Percentiles rank a stretch among this genome's conserved stretches.
Evolutionary conservation across 805 yeast species (phyloP).

Genomic region (Kluyveromyces nonfermentans): DNA sequence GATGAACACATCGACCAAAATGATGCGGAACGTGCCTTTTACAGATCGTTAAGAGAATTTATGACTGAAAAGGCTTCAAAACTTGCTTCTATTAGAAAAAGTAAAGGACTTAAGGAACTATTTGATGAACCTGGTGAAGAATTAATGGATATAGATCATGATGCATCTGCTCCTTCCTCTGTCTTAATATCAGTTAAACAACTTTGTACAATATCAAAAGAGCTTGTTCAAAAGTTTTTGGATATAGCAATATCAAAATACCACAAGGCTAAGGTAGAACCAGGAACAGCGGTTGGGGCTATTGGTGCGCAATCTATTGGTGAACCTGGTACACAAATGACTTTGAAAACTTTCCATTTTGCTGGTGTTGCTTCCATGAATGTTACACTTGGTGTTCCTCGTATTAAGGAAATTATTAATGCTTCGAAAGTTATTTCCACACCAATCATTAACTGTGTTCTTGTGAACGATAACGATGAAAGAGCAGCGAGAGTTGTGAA

Average conservation of each 20-base stretch:
- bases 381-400: conserved; percentile 97
- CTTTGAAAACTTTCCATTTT: conserved; percentile 91
- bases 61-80: conserved; percentile 45
- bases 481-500: conserved; percentile 98
- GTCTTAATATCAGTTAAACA: conserved; percentile 48
- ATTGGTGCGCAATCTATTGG: conserved; percentile 99
- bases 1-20: conserved; percentile 68
- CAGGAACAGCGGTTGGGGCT: conserved; percentile 99
- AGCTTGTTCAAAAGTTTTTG: conserved; percentile 55
- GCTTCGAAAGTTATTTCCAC: conserved; percentile 94
- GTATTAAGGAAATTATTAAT: conserved; percentile 96
- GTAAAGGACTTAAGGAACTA: conserved; percentile 40
- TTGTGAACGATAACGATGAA: conserved; percentile 90
- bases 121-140: conserved; percentile 38
- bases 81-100: conserved; percentile 48
- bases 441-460: conserved; percentile 89
- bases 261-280: conserved; percentile 86
- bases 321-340: conserved; percentile 99
- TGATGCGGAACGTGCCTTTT: conserved; percentile 84
- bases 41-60: conserved; percentile 62
- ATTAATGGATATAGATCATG: conserved; percentile 33
- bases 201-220: conserved; percentile 54
- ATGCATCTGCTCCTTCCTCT: conserved; percentile 29
- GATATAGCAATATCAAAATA: conserved; percentile 73
- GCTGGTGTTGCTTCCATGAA: conserved; percentile 99